Evolutionary conservation across 352 stramenopile species (phyloP).

Genomic region (Phytopythium helicoides): DNA sequence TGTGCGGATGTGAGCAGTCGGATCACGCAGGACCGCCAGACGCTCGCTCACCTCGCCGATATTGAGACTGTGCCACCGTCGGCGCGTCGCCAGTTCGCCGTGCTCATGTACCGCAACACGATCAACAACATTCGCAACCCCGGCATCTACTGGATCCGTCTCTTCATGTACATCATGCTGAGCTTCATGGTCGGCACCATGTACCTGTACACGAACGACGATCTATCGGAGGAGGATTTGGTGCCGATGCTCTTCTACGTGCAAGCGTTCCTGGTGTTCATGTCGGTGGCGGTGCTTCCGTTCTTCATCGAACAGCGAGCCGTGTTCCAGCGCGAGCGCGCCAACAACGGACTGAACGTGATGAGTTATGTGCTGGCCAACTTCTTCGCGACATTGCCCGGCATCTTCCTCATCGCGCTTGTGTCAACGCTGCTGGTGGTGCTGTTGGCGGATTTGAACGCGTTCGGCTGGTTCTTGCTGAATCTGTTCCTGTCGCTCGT

Average conservation of each 20-base stretch:
- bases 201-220: slow-evolving; percentile 37
- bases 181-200: slow-evolving; percentile 73
- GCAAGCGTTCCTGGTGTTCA: slow-evolving; percentile 90
- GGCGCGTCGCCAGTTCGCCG: slow-evolving; percentile 38
- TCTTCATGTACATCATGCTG: slow-evolving; percentile 80
- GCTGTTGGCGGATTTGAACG: slow-evolving; percentile 44
- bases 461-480: slow-evolving; percentile 57
- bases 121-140: slow-evolving; percentile 69
- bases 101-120: slow-evolving; percentile 50
- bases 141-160: slow-evolving; percentile 72
- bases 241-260: slow-evolving; percentile 86
- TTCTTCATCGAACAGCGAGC: slow-evolving; percentile 80
- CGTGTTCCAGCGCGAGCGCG: slow-evolving; percentile 78
- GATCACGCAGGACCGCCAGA: slow-evolving; percentile 17
- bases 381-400: slow-evolving; percentile 63
- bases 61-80: slow-evolving; percentile 22
- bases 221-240: slow-evolving; percentile 35
- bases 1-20: slow-evolving; percentile 6
- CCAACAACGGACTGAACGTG: slow-evolving; percentile 68
- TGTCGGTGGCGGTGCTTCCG: slow-evolving; percentile 83
- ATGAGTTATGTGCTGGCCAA: slow-evolving; percentile 72
- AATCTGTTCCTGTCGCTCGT: slow-evolving; percentile 79
- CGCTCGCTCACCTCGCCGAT: slow-evolving; percentile 14
- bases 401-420: slow-evolving; percentile 55
- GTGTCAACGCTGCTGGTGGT: slow-evolving; percentile 57